Evolutionary conservation across 768 basidiomycete species (phyloP), one percentile per base, ranked within the genome.

Genomic region (Termitomyces sp.): DNA sequence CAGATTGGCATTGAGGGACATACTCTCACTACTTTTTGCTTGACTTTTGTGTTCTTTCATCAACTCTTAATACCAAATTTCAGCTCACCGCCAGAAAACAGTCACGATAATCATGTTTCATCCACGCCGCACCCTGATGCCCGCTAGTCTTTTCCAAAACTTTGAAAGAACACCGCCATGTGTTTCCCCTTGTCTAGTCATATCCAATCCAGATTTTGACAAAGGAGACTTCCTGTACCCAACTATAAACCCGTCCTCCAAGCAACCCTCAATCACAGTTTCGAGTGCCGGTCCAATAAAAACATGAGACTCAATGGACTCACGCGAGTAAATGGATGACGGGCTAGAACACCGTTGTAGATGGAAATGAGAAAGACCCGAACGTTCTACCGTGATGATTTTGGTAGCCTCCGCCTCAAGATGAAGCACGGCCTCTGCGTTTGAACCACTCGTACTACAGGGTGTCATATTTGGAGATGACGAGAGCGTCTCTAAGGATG

Each of bases 401-500:
- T 40, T 55, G 27, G 9, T 21, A 32, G 32, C 32, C 5, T 19
- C 28, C 25, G 10, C 8, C 34, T 39, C 39, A 23, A 14, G 25
- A 23, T 56, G 57, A 1, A 54, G 39, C 17, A 52, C 17, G 9
- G 53, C 58, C 14, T 42, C 52, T 21, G 55, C 34, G 19, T 61
- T 50, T 6, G 39, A 63, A 14, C 37, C 41, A 28, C 43, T 57
- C 21, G 32, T 41, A 28, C 35, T 23, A 25, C 53, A 57, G 8
- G 52, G 32, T 6, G 41, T 23, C 8, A 45, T 19, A 28, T 27
- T 52, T 17, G 40, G 39, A 35, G 40, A 40, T 37, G 46, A 49
- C 16, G 54, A 58, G 16, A 55, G 34, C 30, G 55, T 55, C 21
- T 58, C 61, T 19, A n/a, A 30, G 6, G 63, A 59, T 5, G 55